Percentiles rank a stretch among this genome's conserved stretches.
Evolutionary conservation across 1,284 basidiomycete genomes (phyloP).

Genomic region (Naganishia sp.): DNA sequence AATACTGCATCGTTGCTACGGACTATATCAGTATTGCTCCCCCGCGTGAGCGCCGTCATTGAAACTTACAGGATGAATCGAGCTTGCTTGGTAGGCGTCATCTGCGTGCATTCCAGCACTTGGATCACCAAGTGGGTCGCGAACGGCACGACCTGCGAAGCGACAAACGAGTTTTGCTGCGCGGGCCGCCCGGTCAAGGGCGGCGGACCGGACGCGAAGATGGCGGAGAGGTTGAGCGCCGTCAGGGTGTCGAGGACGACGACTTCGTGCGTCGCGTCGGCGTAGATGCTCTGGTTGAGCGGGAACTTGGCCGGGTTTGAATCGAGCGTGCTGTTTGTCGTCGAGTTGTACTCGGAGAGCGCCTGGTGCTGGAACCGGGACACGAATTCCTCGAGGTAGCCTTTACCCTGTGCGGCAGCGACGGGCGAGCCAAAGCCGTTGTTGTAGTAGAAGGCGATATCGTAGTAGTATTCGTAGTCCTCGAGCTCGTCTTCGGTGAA

Average conservation of each 20-base stretch:
- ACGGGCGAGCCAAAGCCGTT: constrained; percentile 78
- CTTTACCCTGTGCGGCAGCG: constrained; percentile 75
- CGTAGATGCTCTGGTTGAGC: constrained; percentile 72
- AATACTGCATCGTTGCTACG: constrained; percentile 81
- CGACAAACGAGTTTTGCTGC: constrained; percentile 61
- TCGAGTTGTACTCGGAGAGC: constrained; percentile 67
- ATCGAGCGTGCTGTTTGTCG: constrained; percentile 76
- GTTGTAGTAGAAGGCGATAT: constrained; percentile 62
- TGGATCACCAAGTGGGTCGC: constrained; percentile 58
- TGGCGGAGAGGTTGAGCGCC: constrained; percentile 66
- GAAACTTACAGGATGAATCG: constrained; percentile 47
- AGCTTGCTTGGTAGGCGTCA: constrained; percentile 46
- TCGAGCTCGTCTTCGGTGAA: constrained; percentile 89
- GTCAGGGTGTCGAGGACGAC: constrained; percentile 75
- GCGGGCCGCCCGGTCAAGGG: constrained; percentile 31
- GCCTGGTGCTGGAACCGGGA: constrained; percentile 74
- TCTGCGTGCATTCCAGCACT: constrained; percentile 45
- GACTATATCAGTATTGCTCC: constrained; percentile 5
- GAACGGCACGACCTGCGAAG: constrained; percentile 71
- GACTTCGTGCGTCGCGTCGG: constrained; percentile 57
- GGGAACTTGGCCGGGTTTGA: constrained; percentile 73
- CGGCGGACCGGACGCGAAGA: constrained; percentile 42
- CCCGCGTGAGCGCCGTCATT: neutral
- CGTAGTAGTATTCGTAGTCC: constrained; percentile 76
- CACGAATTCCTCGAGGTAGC: constrained; percentile 78